Evolutionary conservation across 768 basidiomycete species (phyloP), one percentile per base, ranked within the genome.

Genomic region (Gautieria morchelliformis): DNA sequence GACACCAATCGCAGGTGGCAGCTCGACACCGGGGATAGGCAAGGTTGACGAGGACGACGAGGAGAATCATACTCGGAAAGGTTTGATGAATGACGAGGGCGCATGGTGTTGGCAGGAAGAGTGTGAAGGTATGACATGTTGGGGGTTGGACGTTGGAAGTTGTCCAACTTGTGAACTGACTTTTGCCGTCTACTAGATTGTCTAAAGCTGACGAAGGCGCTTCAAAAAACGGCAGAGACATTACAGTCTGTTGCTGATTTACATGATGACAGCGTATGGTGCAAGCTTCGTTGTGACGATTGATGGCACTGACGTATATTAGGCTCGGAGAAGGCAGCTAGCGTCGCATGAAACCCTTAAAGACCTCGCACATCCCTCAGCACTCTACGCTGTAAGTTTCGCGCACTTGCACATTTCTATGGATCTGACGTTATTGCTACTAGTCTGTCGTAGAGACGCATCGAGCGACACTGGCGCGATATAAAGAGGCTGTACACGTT

Each of bases 101-200:
- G 89, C 87, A 3, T 89, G 91, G 87, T 91, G 89, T 67, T 94
- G 90, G 89, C 76, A 83, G 24, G 88, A 93, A 53, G 76, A 75
- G 3, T 92, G 90, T 66, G 69, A 77, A 66, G 83, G 88, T 87
- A 63, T 14, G 71, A 51, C 7, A 6, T 5, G 48, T 30, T 44
- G 20, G 30, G 30, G 24, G 17, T 49, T 49, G 22, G n/a, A 17
- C 4, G 35, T 9, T 37, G 22, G n/a, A 17, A 37, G 35, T 9
- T 37, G 35, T 37, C 35, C 35, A 10, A 27, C 30, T 51, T 24
- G 32, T 47, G 24, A 44, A 3, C 14, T 19, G 17, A 52, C 22
- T 15, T 37, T 27, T 46, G 44, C 33, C 39, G 35, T 55, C 53
- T 56, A 88, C 53, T 56, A 88, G 89, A 83, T 39, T 93, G 90